A percentile compares a stretch with the other conserved stretches of the same genome.
Conservation (phyloP, 441 rosid species). For the Hura crepitans region DNA sequence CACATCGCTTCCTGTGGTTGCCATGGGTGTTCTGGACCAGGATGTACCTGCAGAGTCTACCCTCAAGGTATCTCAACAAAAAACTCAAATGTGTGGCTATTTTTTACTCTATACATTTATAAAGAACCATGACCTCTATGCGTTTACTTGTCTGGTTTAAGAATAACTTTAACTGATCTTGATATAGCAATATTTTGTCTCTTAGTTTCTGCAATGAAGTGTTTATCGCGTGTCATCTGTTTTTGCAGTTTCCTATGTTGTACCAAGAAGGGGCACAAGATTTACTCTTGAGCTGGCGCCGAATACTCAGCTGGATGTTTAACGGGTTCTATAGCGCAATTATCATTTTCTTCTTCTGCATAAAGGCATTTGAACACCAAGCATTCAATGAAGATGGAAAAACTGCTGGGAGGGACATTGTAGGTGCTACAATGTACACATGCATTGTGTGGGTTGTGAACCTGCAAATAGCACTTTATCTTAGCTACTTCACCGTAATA, state of each 20-base stretch:
- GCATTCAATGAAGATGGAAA: conserved; percentile 67
- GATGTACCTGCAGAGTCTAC: conserved; percentile 64
- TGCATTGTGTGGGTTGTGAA: conserved; percentile 83
- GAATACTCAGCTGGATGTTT: conserved; percentile 69
- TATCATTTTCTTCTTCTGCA: conserved; percentile 72
- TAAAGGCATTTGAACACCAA: conserved; percentile 52
- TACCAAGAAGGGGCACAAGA: conserved; percentile 92
- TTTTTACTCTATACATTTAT: not conserved
- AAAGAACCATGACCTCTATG: too few relatives aligned
- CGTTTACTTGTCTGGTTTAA: not conserved
- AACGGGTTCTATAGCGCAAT: conserved; percentile 59
- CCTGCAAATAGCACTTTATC: conserved; percentile 74
- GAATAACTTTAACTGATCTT: not conserved
- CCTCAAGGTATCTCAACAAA: conserved; percentile 42
- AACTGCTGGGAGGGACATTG: conserved; percentile 62
- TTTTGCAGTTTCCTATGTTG: conserved; percentile 66
- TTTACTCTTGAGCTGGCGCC: conserved; percentile 69
- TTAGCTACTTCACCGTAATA: conserved; percentile 69
- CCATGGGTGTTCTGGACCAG: conserved; percentile 87
- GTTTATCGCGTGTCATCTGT: conserved; percentile 18
- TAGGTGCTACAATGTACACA: conserved; percentile 83
- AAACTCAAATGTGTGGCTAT: not conserved
- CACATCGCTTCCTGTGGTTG: conserved; percentile 87
- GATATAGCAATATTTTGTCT: not conserved
- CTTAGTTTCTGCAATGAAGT: not conserved